Evolutionary conservation across 495 filamentous ascomycete species (phyloP), one percentile per base, ranked within the genome.

Genomic region (Halenospora varia): DNA sequence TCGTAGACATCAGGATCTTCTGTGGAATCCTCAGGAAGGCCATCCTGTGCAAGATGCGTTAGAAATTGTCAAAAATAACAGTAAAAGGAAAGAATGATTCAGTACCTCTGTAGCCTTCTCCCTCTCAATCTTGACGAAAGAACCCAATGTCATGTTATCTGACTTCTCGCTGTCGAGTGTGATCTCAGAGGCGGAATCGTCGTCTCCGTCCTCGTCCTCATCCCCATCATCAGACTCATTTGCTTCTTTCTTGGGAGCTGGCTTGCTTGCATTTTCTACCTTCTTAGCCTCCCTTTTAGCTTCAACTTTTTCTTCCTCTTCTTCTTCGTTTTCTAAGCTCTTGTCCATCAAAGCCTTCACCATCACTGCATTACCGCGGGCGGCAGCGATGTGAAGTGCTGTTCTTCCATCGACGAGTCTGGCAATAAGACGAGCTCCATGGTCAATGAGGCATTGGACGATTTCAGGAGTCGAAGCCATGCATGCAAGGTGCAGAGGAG

Each of bases 1-100:
- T 92, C 86, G 67, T 87, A 92, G 54, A 92, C 77, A 68, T 95
- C 88, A 2, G 88, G 88, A 23, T 87, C 75, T 6, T 85, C 79
- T 35, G 81, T 75, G 6, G 82, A 79, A n/a, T 83, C 81, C 11
- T 75, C 73, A 3, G 65, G 66, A 13, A 72, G 60, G 3, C 17
- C 62, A 20, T 58, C 51, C 59, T 65, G 23, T 6, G 48, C 6
- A 9, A 44, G 6, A 50, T 18, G 42, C 18, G 4, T 26, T 19
- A 42, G 11, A 19, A n/a, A n/a, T n/a, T n/a, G n/a, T n/a, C n/a
- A n/a, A n/a, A n/a, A 22, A 20, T 13, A 18, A 47, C 10, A 25
- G 35, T 40, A 40, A 15, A 15, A 40, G 35, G 8, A 15, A n/a
- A 35, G 13, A 35, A 4, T 4, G 29, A 35, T 35, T 20, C 10